Evolutionary conservation across 202 grass and related monocot genomes (phyloP).

Genomic region (Carex arenaria): DNA sequence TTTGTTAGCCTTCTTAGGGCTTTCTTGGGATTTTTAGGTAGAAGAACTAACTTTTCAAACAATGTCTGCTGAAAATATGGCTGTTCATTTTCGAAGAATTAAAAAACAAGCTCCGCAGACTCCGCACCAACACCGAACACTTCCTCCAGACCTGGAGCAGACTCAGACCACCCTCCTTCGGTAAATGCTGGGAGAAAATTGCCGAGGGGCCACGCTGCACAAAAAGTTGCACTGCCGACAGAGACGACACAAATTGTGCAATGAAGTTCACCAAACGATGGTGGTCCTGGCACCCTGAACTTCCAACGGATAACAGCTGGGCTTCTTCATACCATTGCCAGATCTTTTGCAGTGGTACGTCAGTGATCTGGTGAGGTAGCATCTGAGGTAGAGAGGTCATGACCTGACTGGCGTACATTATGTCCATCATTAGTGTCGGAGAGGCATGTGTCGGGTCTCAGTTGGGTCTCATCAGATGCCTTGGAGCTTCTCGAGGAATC

Average conservation of each 20-base stretch:
- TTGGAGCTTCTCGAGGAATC: background rate
- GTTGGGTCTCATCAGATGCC: background rate
- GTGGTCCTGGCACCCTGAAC: slow-evolving; percentile 54
- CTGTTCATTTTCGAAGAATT: slow-evolving; percentile 80
- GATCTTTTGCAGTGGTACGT: slow-evolving; percentile 53
- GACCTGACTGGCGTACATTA: background rate
- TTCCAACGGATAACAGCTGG: slow-evolving; percentile 77
- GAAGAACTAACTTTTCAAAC: slow-evolving; percentile 63
- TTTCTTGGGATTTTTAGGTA: background rate
- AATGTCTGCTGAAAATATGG: slow-evolving; percentile 39
- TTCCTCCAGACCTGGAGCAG: slow-evolving; percentile 19
- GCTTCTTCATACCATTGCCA: slow-evolving; percentile 96
- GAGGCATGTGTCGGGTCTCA: background rate
- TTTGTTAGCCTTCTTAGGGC: background rate
- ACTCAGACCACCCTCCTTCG: background rate
- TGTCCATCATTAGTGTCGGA: background rate
- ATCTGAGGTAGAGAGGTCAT: background rate
- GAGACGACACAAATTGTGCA: slow-evolving; percentile 83
- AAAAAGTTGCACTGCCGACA: slow-evolving; percentile 89
- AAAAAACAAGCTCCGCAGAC: slow-evolving; percentile 55
- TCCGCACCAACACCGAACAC: background rate
- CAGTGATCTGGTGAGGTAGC: slow-evolving; percentile 23
- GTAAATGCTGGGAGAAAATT: background rate
- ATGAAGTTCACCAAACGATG: slow-evolving; percentile 36
- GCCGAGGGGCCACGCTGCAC: slow-evolving; percentile 12